phyloP scores from a whole-genome alignment of 805 yeast genomes.

The Clavispora asparagi region DNA sequence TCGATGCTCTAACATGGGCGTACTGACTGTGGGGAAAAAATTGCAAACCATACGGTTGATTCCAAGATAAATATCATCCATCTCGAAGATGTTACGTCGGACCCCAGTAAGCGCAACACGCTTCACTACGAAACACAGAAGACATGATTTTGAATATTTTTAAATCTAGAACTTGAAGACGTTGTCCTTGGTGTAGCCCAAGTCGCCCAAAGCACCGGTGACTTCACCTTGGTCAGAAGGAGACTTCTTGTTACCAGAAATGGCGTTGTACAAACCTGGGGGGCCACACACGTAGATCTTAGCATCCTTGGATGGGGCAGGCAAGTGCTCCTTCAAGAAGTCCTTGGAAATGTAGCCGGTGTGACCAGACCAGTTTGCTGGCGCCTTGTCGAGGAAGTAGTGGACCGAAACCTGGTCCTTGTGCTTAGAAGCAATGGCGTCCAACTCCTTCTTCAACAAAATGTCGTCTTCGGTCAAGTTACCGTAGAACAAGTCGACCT shows the following conservation, averaged over 20 bases:
- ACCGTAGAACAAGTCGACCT: constrained; percentile 79
- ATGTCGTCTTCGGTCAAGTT: constrained; percentile 74
- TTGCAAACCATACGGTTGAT: too few relatives aligned
- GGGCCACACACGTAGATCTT: constrained; percentile 94
- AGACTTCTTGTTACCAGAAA: constrained; percentile 80
- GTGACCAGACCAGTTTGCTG: constrained; percentile 48
- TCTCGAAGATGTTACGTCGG: too few relatives aligned
- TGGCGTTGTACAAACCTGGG: constrained; percentile 79
- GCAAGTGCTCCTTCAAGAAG: constrained; percentile 53
- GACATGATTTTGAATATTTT: too few relatives aligned
- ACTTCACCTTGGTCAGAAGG: constrained; percentile 95
- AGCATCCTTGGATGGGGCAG: constrained; percentile 54
- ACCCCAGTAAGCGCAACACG: too few relatives aligned
- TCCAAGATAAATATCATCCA: too few relatives aligned
- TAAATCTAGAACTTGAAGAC: constrained; percentile 74
- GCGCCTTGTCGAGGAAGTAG: constrained; percentile 75
- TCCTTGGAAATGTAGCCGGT: constrained; percentile 79
- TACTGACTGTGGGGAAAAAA: too few relatives aligned
- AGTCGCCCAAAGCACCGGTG: constrained; percentile 78
- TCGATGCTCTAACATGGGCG: too few relatives aligned
- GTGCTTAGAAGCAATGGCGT: constrained; percentile 55
- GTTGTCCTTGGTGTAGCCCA: constrained; percentile 81
- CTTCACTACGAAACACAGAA: too few relatives aligned
- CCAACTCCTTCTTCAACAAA: constrained; percentile 73
- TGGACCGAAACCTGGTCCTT: constrained; percentile 74